Conservation (phyloP, 148 eudicot genomes). For the Hydrangea macrophylla region DNA sequence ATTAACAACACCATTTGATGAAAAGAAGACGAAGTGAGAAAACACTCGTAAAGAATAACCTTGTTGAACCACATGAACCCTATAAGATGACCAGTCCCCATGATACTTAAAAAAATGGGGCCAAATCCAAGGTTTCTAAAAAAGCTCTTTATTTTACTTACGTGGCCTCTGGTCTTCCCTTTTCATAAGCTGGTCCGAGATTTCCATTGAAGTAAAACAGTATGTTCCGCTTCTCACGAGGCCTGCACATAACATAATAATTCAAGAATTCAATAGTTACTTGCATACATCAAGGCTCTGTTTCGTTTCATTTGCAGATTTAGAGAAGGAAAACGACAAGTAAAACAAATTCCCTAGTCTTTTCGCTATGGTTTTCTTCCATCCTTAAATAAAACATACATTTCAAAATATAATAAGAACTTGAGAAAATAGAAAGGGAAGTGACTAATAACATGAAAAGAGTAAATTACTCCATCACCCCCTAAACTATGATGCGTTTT, state of each 20-base stretch:
- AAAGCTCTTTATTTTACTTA: slow-evolving; percentile 36
- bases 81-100: background rate
- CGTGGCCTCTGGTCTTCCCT: slow-evolving; percentile 87
- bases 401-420: too few relatives aligned
- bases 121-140: background rate
- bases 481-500: too few relatives aligned
- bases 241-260: slow-evolving; percentile 43
- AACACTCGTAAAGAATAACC: background rate
- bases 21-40: background rate
- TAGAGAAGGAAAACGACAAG: too few relatives aligned
- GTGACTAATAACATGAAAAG: too few relatives aligned
- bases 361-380: too few relatives aligned
- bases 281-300: background rate
- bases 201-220: slow-evolving; percentile 95
- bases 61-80: background rate
- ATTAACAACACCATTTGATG: background rate
- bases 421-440: too few relatives aligned
- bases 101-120: background rate
- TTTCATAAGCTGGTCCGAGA: slow-evolving; percentile 77
- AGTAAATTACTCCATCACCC: too few relatives aligned
- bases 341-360: too few relatives aligned
- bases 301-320: too few relatives aligned
- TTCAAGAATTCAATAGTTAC: background rate
- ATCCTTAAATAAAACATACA: too few relatives aligned
- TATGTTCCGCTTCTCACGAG: slow-evolving; percentile 66